Evolutionary conservation across 2,329 filamentous ascomycete genomes (phyloP).

Genomic region (Aspergillus pseudoterreus): DNA sequence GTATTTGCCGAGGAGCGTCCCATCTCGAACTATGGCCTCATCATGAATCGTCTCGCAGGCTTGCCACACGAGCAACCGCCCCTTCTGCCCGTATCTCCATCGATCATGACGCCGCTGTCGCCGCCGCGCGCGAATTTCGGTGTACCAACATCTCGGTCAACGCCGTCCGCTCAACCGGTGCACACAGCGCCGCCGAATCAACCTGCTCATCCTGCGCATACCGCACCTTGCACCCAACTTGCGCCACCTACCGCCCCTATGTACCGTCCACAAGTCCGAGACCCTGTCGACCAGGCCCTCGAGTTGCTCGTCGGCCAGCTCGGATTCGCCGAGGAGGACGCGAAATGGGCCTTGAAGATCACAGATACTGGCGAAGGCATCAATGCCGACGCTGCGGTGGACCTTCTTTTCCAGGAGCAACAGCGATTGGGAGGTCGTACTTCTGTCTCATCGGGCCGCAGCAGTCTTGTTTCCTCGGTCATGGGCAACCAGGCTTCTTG

Average conservation of each 20-base stretch:
- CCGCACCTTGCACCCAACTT: not conserved
- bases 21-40: slow-evolving; percentile 36
- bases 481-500: slow-evolving; percentile 22
- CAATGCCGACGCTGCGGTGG: slow-evolving; percentile 55
- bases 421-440: slow-evolving; percentile 12
- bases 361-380: slow-evolving; percentile 60
- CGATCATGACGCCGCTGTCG: slow-evolving; percentile 17
- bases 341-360: slow-evolving; percentile 54
- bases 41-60: slow-evolving; percentile 33
- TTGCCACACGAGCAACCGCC: slow-evolving; percentile 11
- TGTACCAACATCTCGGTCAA: not conserved
- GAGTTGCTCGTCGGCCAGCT: slow-evolving; percentile 54
- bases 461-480: slow-evolving; percentile 21
- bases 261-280: slow-evolving; percentile 35
- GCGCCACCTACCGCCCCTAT: not conserved
- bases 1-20: slow-evolving; percentile 34
- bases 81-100: slow-evolving; percentile 11
- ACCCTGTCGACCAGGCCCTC: slow-evolving; percentile 57
- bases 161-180: not conserved
- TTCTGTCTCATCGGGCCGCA: not conserved
- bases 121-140: too few species aligned
- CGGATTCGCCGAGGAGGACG: slow-evolving; percentile 55
- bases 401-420: slow-evolving; percentile 47
- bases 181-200: not conserved
- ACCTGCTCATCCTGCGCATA: not conserved